phyloP scores from a whole-genome alignment of 2,329 filamentous ascomycete species.

The Plectosphaerella plurivora region DNA sequence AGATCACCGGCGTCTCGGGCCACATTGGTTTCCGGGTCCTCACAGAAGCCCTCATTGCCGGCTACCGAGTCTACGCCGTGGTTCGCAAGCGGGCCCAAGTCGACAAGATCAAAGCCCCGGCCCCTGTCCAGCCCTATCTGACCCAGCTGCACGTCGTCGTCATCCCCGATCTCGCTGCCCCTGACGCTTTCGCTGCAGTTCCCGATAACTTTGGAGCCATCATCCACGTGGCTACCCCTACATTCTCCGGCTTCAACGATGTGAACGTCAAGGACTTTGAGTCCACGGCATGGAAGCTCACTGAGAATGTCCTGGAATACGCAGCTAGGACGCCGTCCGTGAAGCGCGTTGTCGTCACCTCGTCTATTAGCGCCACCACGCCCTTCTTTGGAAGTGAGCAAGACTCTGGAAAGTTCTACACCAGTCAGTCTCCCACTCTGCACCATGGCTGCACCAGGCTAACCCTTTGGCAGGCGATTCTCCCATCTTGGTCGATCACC shows the following conservation, averaged over 20 bases:
- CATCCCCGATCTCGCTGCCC: slow-evolving; percentile 23
- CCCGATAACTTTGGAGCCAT: slow-evolving; percentile 14
- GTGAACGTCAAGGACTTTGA: background rate
- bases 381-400: background rate
- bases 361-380: background rate
- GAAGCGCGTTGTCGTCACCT: background rate
- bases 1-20: background rate
- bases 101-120: background rate
- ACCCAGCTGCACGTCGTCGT: slow-evolving; percentile 1
- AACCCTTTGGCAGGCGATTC: background rate
- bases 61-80: background rate
- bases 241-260: background rate
- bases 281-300: slow-evolving; percentile 3
- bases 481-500: background rate
- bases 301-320: slow-evolving; percentile 10
- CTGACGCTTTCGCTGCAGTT: slow-evolving; percentile 25
- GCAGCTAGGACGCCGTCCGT: background rate
- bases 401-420: background rate
- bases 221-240: background rate
- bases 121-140: background rate
- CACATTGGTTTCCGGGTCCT: background rate
- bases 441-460: background rate
- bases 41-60: background rate
- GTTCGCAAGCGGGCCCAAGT: background rate
- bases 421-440: background rate